A percentile compares a stretch with the other conserved stretches of the same genome.
Evolutionary conservation across 2,329 filamentous ascomycete genomes (phyloP).

Genomic region (Hymenoscyphus fructigenus): DNA sequence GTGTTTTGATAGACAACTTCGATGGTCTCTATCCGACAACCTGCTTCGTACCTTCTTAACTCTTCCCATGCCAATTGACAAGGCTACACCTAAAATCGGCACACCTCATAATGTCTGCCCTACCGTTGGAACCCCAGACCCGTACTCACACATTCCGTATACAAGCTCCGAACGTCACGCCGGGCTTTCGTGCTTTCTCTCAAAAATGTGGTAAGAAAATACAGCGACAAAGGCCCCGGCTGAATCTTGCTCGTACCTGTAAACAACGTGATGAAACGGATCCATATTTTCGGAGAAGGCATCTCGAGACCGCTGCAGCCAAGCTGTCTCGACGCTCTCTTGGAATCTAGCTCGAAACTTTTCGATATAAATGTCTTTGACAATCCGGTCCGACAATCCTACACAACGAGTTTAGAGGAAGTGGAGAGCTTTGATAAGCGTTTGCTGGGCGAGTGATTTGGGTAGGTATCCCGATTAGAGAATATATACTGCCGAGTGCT

Average conservation of each 20-base stretch:
- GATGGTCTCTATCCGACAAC: too few species aligned
- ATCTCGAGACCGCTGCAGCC: background rate
- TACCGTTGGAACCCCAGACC: background rate
- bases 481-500: background rate
- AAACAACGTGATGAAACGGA: slow-evolving; percentile 3
- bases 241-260: background rate
- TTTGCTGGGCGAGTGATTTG: background rate
- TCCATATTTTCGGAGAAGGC: background rate
- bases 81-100: background rate
- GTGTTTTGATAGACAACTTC: too few species aligned
- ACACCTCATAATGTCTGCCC: background rate
- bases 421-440: background rate
- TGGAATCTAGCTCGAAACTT: background rate
- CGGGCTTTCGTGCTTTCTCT: background rate
- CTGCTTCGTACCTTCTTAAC: background rate
- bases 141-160: background rate
- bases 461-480: background rate
- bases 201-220: background rate
- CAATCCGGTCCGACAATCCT: background rate
- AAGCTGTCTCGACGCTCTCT: background rate
- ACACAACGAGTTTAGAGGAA: background rate
- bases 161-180: background rate
- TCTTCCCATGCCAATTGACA: background rate
- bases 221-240: background rate
- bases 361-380: background rate